Conservation (phyloP, 192 early-diverging fungal genomes). For the Endogone sp. region DNA sequence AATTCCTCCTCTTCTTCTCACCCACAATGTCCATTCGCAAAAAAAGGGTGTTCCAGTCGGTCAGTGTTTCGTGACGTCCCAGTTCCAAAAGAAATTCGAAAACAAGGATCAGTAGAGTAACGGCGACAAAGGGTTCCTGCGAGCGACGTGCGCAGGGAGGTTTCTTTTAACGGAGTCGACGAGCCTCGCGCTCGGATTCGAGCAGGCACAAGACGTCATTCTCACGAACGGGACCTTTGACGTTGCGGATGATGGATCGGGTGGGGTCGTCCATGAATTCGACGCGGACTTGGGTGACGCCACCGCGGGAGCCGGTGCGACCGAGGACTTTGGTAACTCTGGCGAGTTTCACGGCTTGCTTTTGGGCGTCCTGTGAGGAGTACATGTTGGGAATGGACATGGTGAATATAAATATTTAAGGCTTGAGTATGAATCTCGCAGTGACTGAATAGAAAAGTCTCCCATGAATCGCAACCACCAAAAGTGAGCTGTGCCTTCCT, state of each 20-base stretch:
- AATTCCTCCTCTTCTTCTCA: background rate
- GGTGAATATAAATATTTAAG: background rate
- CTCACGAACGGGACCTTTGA: slow-evolving; percentile 99
- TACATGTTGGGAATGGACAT: background rate
- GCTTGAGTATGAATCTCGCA: background rate
- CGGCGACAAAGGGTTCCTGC: background rate
- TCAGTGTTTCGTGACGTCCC: background rate
- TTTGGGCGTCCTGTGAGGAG: slow-evolving; percentile 26
- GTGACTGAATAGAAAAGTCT: too few relatives aligned
- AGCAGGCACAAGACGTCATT: slow-evolving; percentile 95
- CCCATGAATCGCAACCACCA: too few relatives aligned
- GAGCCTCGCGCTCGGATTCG: slow-evolving; percentile 99
- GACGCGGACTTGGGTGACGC: slow-evolving; percentile 99
- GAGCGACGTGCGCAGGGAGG: background rate
- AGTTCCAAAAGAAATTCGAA: background rate
- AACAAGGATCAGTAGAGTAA: background rate
- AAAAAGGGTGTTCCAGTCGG: background rate
- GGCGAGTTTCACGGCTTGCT: slow-evolving; percentile 84
- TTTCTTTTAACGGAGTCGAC: slow-evolving; percentile 87
- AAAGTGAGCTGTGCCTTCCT: too few relatives aligned
- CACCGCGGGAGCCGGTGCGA: slow-evolving; percentile 99
- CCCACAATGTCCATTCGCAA: background rate
- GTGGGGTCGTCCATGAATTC: slow-evolving; percentile 96
- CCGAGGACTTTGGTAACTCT: slow-evolving; percentile 96
- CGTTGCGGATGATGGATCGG: slow-evolving; percentile 99